Base-by-base conservation (phyloP, 192 early-diverging fungal species). In the Linnemannia schmuckeri region DNA sequence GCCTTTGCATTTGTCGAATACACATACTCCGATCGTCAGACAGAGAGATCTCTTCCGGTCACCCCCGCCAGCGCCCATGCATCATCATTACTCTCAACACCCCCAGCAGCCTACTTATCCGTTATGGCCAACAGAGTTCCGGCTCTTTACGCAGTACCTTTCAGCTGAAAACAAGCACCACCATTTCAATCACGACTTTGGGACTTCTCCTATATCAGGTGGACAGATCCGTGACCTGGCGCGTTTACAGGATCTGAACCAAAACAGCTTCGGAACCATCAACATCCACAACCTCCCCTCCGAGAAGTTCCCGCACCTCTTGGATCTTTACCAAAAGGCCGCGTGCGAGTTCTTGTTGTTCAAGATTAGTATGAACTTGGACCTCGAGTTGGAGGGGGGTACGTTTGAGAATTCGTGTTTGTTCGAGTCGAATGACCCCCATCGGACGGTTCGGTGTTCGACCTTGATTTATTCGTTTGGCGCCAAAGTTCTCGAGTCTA, bases 401-500 rank as follows among this genome's bases (percentile, higher is more conserved):
- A 47, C 76, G 6, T 91, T 92, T 47, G 89, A 89, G 72, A 92
- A 90, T 70, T 89, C 82, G 4, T 89, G 80, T 20, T 73, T 90
- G 37, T 90, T 89, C 52, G 85, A 89, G 30, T 88, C 90, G 13
- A 78, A 70, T 24, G 88, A 89, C 15, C 27, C 61, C 4, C 88
- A 85, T 12, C 78, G 85, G 27, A 74, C 90, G 1, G 83, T 92
- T 38, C 72, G 88, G 70, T 91, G 91, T 70, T 87, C 79, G 9
- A 92, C 89, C 6, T 76, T 83, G 46, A 89, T 90, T 40, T 92
- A 91, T 44, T 92, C 91, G 3, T 92, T 91, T 79, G 91, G 90
- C 15, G 82, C 83, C 2, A 80, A 88, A 0, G 89, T 92, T 3
- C 70, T 90, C 6, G 89, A 92, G 57, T 88, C 91, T 6, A 82